phyloP scores from a whole-genome alignment of 345 rosid genomes.

The Brassica rapa region DNA sequence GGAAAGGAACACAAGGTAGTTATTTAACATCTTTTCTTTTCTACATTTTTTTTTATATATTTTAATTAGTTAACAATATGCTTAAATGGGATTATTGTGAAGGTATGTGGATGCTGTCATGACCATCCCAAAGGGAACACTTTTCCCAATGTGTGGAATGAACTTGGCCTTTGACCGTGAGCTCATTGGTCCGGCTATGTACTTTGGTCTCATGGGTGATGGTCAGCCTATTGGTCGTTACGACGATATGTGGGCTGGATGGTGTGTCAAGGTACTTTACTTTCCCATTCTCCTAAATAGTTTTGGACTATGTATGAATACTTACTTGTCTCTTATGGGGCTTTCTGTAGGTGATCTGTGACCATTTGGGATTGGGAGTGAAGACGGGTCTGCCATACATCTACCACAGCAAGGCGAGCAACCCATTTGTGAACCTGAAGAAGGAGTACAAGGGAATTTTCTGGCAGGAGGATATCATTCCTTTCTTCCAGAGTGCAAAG shows the following conservation, averaged over 20 bases:
- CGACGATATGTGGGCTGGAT: constrained; percentile 45
- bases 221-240: constrained; percentile 52
- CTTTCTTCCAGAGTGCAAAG: constrained; percentile 72
- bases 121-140: constrained; percentile 92
- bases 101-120: constrained; percentile 89
- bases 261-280: constrained; percentile 44
- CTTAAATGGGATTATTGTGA: background rate
- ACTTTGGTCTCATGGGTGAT: constrained; percentile 53
- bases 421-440: constrained; percentile 85
- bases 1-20: constrained; percentile 82
- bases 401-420: constrained; percentile 95
- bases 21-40: background rate
- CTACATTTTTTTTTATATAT: background rate
- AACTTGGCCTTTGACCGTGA: constrained; percentile 88
- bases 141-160: constrained; percentile 99
- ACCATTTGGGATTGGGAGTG: constrained; percentile 82
- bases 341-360: constrained; percentile 65
- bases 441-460: constrained; percentile 92
- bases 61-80: constrained; percentile 5
- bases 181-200: constrained; percentile 52
- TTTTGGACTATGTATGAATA: background rate
- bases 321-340: background rate
- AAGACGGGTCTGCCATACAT: constrained; percentile 91
- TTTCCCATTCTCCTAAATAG: background rate
- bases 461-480: constrained; percentile 96